phyloP scores from a whole-genome alignment of 1,284 basidiomycete species.

The Uromyces viciae-fabae region DNA sequence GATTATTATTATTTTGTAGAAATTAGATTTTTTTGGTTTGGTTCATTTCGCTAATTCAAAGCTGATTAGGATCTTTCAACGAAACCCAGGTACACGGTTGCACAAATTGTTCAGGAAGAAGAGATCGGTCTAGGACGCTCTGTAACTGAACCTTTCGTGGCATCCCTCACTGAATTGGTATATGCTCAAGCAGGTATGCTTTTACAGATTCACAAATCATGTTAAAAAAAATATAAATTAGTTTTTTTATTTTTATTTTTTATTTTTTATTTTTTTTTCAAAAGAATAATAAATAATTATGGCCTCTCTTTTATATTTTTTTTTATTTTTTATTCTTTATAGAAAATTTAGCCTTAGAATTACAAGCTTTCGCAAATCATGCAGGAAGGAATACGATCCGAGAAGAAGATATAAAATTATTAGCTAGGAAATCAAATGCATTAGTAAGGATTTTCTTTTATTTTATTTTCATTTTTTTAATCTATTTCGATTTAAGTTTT shows the following conservation, averaged over 20 bases:
- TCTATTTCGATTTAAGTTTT: not conserved
- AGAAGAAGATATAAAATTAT: constrained; percentile 31
- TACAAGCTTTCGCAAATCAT: constrained; percentile 37
- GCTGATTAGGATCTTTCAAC: not conserved
- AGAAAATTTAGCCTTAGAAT: constrained; percentile 35
- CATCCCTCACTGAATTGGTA: constrained; percentile 35
- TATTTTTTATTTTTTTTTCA: not conserved
- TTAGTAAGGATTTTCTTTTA: constrained; percentile 1
- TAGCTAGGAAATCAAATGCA: constrained; percentile 19
- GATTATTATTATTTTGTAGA: not conserved
- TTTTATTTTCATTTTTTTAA: not conserved
- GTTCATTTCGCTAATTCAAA: too few relatives aligned
- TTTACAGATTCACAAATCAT: too few relatives aligned
- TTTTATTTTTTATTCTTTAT: not conserved
- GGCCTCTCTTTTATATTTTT: not conserved
- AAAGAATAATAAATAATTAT: not conserved
- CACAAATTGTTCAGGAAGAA: constrained; percentile 42
- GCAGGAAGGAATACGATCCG: constrained; percentile 36
- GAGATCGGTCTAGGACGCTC: constrained; percentile 36
- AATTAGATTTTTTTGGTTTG: too few relatives aligned
- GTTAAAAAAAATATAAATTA: too few relatives aligned
- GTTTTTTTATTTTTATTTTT: not conserved
- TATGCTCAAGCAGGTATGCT: constrained; percentile 25
- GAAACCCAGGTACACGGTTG: constrained; percentile 43
- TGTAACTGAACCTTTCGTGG: constrained; percentile 36